phyloP scores from a whole-genome alignment of 306 rosid genomes.

The Cyamopsis tetragonoloba region DNA sequence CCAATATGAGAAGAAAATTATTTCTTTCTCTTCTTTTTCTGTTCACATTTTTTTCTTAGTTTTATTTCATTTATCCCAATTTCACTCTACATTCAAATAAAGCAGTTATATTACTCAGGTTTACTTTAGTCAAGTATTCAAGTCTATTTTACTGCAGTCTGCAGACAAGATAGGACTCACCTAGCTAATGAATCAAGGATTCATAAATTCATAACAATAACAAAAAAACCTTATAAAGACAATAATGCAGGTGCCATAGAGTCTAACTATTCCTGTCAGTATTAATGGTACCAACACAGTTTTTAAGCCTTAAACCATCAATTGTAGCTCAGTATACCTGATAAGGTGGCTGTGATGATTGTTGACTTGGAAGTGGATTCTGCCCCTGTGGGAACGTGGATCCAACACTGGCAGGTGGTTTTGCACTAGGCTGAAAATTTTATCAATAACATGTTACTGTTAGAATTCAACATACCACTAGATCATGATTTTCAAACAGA shows the following conservation, averaged over 20 bases:
- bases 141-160: too few species aligned
- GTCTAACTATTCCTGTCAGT: neutral
- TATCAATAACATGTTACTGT: conserved; percentile 23
- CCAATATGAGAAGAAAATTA: too few species aligned
- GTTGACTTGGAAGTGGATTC: conserved; percentile 56
- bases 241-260: conserved; percentile 8
- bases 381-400: conserved; percentile 65
- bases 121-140: too few species aligned
- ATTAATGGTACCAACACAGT: neutral
- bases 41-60: too few species aligned
- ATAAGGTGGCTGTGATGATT: conserved; percentile 64
- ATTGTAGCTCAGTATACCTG: conserved; percentile 49
- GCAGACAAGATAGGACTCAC: conserved; percentile 20
- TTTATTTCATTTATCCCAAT: too few species aligned
- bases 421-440: conserved; percentile 62
- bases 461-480: neutral
- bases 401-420: conserved; percentile 63
- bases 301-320: neutral
- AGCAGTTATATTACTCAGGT: neutral
- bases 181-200: conserved; percentile 11
- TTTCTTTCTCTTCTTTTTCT: too few species aligned
- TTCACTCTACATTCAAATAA: too few species aligned
- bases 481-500: conserved; percentile 22
- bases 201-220: neutral
- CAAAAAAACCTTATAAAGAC: conserved; percentile 13